Conservation (phyloP, 495 filamentous ascomycete genomes). For the Acidomyces sp. region DNA sequence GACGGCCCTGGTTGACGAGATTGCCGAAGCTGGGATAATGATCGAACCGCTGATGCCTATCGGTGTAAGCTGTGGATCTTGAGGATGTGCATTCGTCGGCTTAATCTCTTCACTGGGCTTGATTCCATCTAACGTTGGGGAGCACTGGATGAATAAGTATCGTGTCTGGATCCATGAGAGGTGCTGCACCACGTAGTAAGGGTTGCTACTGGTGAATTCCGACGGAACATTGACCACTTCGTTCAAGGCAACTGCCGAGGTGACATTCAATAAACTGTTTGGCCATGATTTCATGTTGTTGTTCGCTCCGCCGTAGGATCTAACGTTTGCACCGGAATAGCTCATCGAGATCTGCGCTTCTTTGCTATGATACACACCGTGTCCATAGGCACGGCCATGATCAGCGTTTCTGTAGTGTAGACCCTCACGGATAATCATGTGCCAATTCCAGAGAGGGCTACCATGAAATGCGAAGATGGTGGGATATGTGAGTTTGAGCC, state of each 20-base stretch:
- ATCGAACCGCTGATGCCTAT: slow-evolving; percentile 30
- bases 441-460: slow-evolving; percentile 68
- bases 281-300: slow-evolving; percentile 41
- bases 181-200: slow-evolving; percentile 60
- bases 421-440: slow-evolving; percentile 74
- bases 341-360: slow-evolving; percentile 41
- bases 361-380: slow-evolving; percentile 71
- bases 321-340: slow-evolving; percentile 33
- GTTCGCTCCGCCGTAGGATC: background rate
- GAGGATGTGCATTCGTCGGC: slow-evolving; percentile 34
- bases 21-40: slow-evolving; percentile 15
- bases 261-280: slow-evolving; percentile 46
- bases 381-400: slow-evolving; percentile 58
- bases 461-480: slow-evolving; percentile 82
- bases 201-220: slow-evolving; percentile 41
- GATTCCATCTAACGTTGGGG: background rate
- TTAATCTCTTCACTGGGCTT: slow-evolving; percentile 16
- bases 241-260: slow-evolving; percentile 58
- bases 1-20: slow-evolving; percentile 34
- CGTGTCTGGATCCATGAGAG: slow-evolving; percentile 85
- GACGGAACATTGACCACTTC: slow-evolving; percentile 70
- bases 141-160: slow-evolving; percentile 61
- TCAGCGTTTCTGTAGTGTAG: slow-evolving; percentile 51
- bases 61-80: slow-evolving; percentile 41
- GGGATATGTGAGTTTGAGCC: slow-evolving; percentile 37